Percentiles rank a stretch among this genome's conserved stretches.
These are phyloP conservation scores for Eudorina sp. DNA, from an alignment of 139 green algal genomes.

Conservation along the genomic window DNA sequence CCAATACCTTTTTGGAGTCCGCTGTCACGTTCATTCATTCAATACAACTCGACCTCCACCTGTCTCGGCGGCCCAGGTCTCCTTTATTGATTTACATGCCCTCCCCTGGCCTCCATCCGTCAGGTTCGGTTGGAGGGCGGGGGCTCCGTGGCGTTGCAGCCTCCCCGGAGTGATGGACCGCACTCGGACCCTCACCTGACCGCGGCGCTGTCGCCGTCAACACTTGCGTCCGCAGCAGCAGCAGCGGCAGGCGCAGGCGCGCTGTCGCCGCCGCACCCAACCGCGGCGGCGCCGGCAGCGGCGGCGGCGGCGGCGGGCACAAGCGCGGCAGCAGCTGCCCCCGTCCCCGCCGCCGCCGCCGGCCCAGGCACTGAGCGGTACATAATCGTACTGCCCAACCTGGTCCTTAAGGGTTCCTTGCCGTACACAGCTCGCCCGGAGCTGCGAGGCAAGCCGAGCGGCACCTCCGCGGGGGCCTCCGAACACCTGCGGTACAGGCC, in stretches of 20 bases:
- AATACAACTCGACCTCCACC: too few relatives aligned
- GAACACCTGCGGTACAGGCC: too few relatives aligned
- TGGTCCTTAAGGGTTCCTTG: slow-evolving; percentile 46
- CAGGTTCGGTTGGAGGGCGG: slow-evolving; percentile 37
- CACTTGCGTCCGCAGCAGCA: background rate
- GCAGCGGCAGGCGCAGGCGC: background rate
- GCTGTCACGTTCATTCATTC: too few relatives aligned
- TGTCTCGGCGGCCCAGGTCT: too few relatives aligned
- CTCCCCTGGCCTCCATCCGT: background rate
- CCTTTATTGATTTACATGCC: too few relatives aligned
- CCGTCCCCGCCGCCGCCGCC: too few relatives aligned
- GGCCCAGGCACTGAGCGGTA: too few relatives aligned
- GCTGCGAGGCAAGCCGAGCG: slow-evolving; percentile 7
- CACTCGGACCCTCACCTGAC: background rate
- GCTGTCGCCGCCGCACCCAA: background rate
- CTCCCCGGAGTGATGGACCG: background rate
- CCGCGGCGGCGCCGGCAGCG: background rate
- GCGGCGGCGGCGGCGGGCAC: background rate
- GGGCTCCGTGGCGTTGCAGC: slow-evolving; percentile 16
- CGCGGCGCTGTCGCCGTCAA: background rate
- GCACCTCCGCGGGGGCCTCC: too few relatives aligned
- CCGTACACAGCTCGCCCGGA: background rate
- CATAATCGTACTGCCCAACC: slow-evolving; percentile 32
- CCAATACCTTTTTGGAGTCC: too few relatives aligned
- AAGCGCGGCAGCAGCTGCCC: too few relatives aligned